Percentiles rank a stretch among this genome's conserved stretches.
phyloP scores from a whole-genome alignment of 2,329 filamentous ascomycete species.

The Cladosporium sp. region DNA sequence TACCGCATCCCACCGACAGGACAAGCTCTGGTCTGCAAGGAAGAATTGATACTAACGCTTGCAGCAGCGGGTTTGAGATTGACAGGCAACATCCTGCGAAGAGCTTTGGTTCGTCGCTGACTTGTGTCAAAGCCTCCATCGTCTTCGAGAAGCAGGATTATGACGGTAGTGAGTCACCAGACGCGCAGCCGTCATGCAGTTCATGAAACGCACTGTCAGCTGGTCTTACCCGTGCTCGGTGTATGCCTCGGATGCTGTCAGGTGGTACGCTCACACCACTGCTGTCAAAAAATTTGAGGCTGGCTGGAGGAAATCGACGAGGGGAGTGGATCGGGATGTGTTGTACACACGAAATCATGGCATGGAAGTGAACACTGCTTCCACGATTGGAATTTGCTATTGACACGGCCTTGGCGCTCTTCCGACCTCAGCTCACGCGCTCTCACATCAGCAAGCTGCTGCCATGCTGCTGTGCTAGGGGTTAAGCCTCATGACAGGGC shows the following conservation, averaged over 20 bases:
- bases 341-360: neutral
- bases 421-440: neutral
- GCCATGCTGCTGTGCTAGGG: too few species aligned
- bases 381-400: neutral
- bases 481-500: too few species aligned
- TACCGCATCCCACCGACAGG: conserved; percentile 46
- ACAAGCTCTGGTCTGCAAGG: conserved; percentile 19
- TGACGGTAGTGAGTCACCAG: neutral
- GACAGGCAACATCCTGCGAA: conserved; percentile 24
- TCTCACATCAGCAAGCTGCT: too few species aligned
- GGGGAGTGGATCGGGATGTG: neutral
- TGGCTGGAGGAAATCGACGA: neutral
- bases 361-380: neutral
- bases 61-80: conserved; percentile 22
- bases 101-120: conserved; percentile 18
- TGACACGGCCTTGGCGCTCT: neutral
- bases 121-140: conserved; percentile 4
- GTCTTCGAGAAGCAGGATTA: neutral
- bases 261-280: conserved; percentile 1
- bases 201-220: conserved; percentile 9
- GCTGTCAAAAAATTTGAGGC: neutral
- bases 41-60: conserved; percentile 16
- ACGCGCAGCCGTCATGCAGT: conserved; percentile 11
- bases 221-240: conserved; percentile 2
- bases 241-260: neutral